phyloP scores from a whole-genome alignment of 352 stramenopile species.

The Pythium guiyangense region DNA sequence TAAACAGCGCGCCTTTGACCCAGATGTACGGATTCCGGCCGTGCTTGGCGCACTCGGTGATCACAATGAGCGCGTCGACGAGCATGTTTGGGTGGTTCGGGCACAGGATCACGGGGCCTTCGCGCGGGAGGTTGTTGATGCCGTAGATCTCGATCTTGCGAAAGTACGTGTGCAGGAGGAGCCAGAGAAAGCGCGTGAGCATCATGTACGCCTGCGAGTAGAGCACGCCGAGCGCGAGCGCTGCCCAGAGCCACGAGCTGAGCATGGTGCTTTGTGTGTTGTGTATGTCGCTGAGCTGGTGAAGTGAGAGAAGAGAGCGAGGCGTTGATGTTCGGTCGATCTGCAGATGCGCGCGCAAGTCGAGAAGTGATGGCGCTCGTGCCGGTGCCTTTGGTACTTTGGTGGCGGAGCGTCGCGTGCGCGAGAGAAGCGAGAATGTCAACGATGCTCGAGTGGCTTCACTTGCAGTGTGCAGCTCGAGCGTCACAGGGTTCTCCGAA shows the following conservation, averaged over 20 bases:
- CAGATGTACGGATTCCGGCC: slow-evolving; percentile 64
- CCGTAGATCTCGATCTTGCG: slow-evolving; percentile 74
- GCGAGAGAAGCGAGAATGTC: too few relatives aligned
- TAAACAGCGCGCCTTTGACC: slow-evolving; percentile 75
- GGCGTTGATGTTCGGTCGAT: not conserved
- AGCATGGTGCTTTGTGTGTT: slow-evolving; percentile 6
- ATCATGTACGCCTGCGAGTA: slow-evolving; percentile 54
- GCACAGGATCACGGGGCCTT: slow-evolving; percentile 74
- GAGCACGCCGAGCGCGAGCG: slow-evolving; percentile 42
- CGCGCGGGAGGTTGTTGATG: slow-evolving; percentile 73
- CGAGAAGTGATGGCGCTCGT: too few relatives aligned
- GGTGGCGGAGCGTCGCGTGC: too few relatives aligned
- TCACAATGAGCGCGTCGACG: slow-evolving; percentile 68
- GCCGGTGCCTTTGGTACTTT: too few relatives aligned
- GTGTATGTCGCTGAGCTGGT: not conserved
- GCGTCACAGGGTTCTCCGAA: too few relatives aligned
- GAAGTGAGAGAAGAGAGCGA: not conserved
- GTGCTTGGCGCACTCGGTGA: slow-evolving; percentile 55
- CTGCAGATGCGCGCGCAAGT: too few relatives aligned
- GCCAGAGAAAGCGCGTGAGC: slow-evolving; percentile 55
- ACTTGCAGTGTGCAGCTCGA: too few relatives aligned
- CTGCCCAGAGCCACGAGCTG: slow-evolving; percentile 36
- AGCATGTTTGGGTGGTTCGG: slow-evolving; percentile 85
- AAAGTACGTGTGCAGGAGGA: slow-evolving; percentile 74
- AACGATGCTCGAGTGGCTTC: too few relatives aligned